Evolutionary conservation across 352 stramenopile species (phyloP).

Genomic region (Phytopythium mirpurense): DNA sequence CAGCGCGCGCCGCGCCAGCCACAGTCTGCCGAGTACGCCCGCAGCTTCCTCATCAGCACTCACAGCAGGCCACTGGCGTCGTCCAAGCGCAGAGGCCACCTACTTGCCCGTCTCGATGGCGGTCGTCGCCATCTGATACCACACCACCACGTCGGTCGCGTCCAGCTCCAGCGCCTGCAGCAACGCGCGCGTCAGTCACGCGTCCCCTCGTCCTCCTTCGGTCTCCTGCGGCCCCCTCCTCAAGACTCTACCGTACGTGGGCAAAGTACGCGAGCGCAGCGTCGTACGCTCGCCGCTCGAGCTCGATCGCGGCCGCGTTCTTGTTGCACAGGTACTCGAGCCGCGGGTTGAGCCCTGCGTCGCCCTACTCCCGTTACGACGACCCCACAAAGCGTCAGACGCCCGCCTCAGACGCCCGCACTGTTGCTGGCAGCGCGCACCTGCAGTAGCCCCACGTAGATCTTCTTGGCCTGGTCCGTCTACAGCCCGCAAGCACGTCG

Average conservation of each 20-base stretch:
- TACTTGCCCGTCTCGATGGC: constrained; percentile 57
- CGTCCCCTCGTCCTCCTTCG: not conserved
- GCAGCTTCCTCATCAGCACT: not conserved
- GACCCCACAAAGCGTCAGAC: not conserved
- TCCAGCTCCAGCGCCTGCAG: constrained; percentile 47
- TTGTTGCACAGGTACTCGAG: constrained; percentile 71
- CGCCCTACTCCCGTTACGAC: constrained; percentile 10
- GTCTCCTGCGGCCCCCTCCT: not conserved
- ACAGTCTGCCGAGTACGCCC: constrained; percentile 21
- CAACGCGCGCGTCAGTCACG: not conserved
- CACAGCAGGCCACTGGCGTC: not conserved
- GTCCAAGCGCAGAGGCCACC: not conserved
- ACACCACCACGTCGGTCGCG: constrained; percentile 70
- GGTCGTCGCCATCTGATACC: constrained; percentile 58
- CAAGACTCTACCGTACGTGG: constrained; percentile 10
- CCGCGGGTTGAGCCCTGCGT: constrained; percentile 23
- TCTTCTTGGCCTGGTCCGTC: constrained; percentile 22
- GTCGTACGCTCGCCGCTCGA: constrained; percentile 35
- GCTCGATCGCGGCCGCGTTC: constrained; percentile 55
- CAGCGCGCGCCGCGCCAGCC: constrained; percentile 48
- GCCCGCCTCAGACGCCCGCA: not conserved
- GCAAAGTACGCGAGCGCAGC: constrained; percentile 42
- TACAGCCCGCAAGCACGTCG: not conserved
- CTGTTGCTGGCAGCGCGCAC: no score
- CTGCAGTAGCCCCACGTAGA: constrained; percentile 35